Evolutionary conservation across 148 eudicot genomes (phyloP), one percentile per base, ranked within the genome.

Genomic region (Rhododendron ovatum): DNA sequence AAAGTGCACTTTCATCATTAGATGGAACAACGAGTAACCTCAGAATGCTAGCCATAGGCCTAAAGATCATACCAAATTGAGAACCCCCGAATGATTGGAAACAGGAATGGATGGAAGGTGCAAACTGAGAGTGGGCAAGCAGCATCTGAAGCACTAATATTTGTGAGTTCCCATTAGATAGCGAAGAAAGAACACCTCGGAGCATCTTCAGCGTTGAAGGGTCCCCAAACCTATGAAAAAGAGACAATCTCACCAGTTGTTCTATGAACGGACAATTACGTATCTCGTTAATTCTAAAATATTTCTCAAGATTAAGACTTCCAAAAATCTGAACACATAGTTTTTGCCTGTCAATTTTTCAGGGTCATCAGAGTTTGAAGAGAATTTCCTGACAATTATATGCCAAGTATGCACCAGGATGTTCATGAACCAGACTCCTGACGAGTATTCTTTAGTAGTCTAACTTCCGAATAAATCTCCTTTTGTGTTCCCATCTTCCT

Each of bases 51-150:
- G 94, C 92, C 91, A 94, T 86, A 65, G 98, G 98, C 92, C 89
- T 98, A 85, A 93, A 89, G 24, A 88, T 86, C 84, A 93, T 83
- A 86, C 98, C 98, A 84, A 90, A 88, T 50, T 90, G 91, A 85
- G 88, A 79, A 87, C 80, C 88, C 74, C 86, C 80, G 30, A 89
- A 83, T 86, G 92, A 87, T 69, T 84, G 87, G 45, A 78, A 51
- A 47, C 83, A 84, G 80, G 88, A 86, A 69, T 45, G 87, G 84
- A 98, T 78, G 84, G 95, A 88, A 7, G 91, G 55, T 79, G 91
- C 88, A 86, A 98, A 89, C 87, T 95, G 96, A 82, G 98, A 98
- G 84, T 95, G 99, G 84, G 90, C 95, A 82, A 98, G 93, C 88
- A 95, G 91, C 91, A 94, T 82, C 91, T 94, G 94, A 82, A 98